Evolutionary conservation across 169 alveolate species (phyloP).

Genomic region (Plasmodium chabaudi): DNA sequence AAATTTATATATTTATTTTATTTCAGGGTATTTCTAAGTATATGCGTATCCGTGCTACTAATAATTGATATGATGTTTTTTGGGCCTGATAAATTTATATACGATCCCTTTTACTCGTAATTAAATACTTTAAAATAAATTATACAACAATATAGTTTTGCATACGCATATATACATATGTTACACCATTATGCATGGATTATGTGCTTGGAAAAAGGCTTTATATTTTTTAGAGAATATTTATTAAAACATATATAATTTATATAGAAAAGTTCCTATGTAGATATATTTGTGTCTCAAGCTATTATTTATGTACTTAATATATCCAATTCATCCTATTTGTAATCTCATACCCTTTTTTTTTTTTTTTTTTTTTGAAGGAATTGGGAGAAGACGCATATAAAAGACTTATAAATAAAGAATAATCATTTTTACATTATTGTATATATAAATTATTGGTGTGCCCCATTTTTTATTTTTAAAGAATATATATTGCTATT

Average conservation of each 20-base stretch:
- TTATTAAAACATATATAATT: background rate
- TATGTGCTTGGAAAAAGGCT: background rate
- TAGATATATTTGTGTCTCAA: background rate
- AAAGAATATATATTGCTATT: background rate
- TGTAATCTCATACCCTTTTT: background rate
- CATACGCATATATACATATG: background rate
- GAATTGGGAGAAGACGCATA: constrained; percentile 70
- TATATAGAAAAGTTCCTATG: background rate
- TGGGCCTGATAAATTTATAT: constrained; percentile 72
- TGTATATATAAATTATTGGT: too few relatives aligned
- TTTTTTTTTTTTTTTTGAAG: constrained; percentile 34
- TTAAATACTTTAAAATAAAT: background rate
- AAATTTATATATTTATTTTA: constrained; percentile 7
- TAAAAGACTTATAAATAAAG: constrained; percentile 10
- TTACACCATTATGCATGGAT: too few relatives aligned
- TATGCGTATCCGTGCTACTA: constrained; percentile 44
- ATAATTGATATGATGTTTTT: constrained; percentile 55
- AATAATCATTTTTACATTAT: background rate
- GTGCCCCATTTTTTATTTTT: background rate
- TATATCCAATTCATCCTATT: background rate
- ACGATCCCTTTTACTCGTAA: constrained; percentile 77
- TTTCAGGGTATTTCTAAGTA: constrained; percentile 70
- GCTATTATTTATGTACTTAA: background rate
- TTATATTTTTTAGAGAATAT: background rate
- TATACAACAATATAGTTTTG: background rate